Base-by-base conservation (phyloP, 2,329 filamentous ascomycete species). In the Ophiostoma fasciatum region DNA sequence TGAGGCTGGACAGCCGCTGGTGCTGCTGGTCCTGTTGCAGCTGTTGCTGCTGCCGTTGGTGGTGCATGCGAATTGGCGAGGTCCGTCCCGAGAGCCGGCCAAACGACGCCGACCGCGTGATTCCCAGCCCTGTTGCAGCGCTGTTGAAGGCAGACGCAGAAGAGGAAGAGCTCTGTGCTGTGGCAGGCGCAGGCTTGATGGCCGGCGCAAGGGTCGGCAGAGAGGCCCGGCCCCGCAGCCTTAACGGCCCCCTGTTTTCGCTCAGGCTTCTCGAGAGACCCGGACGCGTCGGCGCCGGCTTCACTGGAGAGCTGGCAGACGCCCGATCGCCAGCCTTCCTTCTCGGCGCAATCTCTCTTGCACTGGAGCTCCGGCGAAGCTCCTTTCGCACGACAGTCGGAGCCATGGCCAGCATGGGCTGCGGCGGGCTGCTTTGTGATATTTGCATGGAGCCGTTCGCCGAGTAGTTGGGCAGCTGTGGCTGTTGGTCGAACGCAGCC, bases 251-350 rank as follows among this genome's bases (percentile, higher is more conserved):
- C 26, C 64, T 58, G 29, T 55, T 68, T 40, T 74, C 70, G 42
- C 68, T 72, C 38, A 64, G 56, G 44, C 69, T 73, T 21, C 69
- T 61, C 17, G 64, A 62, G 27, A 77, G 55, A 3, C 60, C 68
- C 3, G 63, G 63, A 1, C 66, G 55, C 31, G 49, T 53, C 5
- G 57, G 52, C 19, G 63, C 49, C n/a, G n/a, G n/a, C 45, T 72
- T 74, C 25, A 64, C 53, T 0, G 72, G 69, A 5, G 71, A 73
- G 46, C 56, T 65, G 30, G 57, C 55, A 30, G 55, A 50, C 13
- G 54, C 46, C 26, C 60, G 58, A 35, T 66, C 62, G 6, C 56
- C 49, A 29, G 53, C 53, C 44, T 60, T 66, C 34, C 54, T 53
- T 36, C 54, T 52, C n/a, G 54, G 56, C 19, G 54, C 53, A 15